Percentiles rank a stretch among this genome's conserved stretches.
phyloP scores from a whole-genome alignment of 2,329 filamentous ascomycete genomes.

The Colletotrichum sp. region DNA sequence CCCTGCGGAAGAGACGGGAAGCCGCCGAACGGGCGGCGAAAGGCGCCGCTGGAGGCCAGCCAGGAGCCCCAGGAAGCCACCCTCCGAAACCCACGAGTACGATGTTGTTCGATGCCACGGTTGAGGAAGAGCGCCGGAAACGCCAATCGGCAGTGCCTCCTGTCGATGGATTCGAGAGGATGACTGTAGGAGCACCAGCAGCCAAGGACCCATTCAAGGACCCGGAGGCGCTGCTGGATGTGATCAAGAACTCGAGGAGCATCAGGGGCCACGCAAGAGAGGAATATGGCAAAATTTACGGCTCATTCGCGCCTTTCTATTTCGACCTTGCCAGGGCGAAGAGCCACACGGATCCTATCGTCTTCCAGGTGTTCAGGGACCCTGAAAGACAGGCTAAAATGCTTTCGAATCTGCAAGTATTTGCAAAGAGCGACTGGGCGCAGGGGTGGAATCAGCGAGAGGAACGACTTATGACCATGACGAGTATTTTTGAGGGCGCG shows the following conservation, averaged over 20 bases:
- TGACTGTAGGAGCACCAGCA: conserved; percentile 57
- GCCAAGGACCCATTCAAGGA: conserved; percentile 57
- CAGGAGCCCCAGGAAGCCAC: conserved; percentile 22
- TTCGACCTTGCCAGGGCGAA: conserved; percentile 75
- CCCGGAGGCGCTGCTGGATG: conserved; percentile 67
- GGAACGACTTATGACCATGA: conserved; percentile 75
- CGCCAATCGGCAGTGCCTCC: conserved; percentile 34
- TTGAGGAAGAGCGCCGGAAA: conserved; percentile 66
- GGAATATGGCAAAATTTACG: conserved; percentile 91
- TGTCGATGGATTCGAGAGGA: conserved; percentile 79
- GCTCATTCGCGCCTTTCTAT: conserved; percentile 88
- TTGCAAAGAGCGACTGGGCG: conserved; percentile 81
- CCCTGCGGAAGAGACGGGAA: conserved; percentile 65
- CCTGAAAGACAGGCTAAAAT: conserved; percentile 92
- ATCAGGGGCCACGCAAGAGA: conserved; percentile 84
- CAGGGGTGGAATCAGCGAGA: conserved; percentile 75
- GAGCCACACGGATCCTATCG: conserved; percentile 78
- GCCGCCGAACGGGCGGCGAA: conserved; percentile 40
- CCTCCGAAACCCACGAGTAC: conserved; percentile 41
- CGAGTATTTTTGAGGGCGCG: conserved; percentile 86
- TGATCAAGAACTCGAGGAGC: conserved; percentile 75
- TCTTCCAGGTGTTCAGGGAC: conserved; percentile 87
- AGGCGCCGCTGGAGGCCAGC: conserved; percentile 16
- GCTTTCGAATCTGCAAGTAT: conserved; percentile 78
- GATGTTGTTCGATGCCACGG: conserved; percentile 76